These are phyloP conservation scores for Buddleja alternifolia DNA, from an alignment of 257 asterid species.

Conservation along the genomic window DNA sequence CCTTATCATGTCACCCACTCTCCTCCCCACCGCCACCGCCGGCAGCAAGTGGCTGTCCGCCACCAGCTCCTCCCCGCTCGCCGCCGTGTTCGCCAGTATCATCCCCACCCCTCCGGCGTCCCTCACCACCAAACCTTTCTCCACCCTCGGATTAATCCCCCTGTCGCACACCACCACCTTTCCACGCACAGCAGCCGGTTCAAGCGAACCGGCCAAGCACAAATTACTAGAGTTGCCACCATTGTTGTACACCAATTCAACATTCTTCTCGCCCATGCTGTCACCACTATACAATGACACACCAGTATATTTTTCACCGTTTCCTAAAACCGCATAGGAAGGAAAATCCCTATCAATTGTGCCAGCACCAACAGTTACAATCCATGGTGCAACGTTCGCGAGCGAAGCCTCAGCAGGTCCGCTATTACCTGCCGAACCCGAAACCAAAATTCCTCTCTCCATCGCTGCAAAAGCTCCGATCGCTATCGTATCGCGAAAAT, in stretches of 20 bases:
- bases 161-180: slow-evolving; percentile 54
- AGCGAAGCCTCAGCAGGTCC: slow-evolving; percentile 41
- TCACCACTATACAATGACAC: slow-evolving; percentile 53
- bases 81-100: slow-evolving; percentile 51
- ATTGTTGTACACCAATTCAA: slow-evolving; percentile 42
- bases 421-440: slow-evolving; percentile 63
- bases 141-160: slow-evolving; percentile 43
- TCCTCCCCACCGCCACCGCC: slow-evolving; percentile 47
- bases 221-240: slow-evolving; percentile 36
- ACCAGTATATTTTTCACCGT: slow-evolving; percentile 41
- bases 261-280: slow-evolving; percentile 34
- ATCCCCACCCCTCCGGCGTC: slow-evolving; percentile 54
- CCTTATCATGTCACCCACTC: slow-evolving; percentile 39
- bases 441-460: slow-evolving; percentile 61
- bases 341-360: slow-evolving; percentile 63
- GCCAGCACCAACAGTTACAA: slow-evolving; percentile 70
- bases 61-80: slow-evolving; percentile 52
- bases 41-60: slow-evolving; percentile 55
- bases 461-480: slow-evolving; percentile 67
- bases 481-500: slow-evolving; percentile 44
- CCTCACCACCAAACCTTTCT: slow-evolving; percentile 45
- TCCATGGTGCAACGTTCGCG: slow-evolving; percentile 71
- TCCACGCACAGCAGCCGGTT: slow-evolving; percentile 42
- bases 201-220: slow-evolving; percentile 46
- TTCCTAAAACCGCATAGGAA: slow-evolving; percentile 42